Conservation (phyloP, 148 eudicot genomes). For the Arbutus unedo region DNA sequence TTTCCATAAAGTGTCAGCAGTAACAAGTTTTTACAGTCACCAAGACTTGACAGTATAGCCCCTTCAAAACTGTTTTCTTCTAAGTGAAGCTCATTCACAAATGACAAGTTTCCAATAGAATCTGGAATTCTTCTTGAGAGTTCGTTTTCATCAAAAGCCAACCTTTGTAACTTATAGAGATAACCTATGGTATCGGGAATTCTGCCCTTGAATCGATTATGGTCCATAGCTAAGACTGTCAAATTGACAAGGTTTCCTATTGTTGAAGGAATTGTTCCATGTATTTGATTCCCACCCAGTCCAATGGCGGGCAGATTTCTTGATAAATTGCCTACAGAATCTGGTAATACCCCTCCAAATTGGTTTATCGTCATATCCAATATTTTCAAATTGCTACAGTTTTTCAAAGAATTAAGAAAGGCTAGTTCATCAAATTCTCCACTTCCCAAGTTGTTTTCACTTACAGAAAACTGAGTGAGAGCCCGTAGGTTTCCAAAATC, state of each 20-base stretch:
- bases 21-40: slow-evolving; percentile 1
- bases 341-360: neutral
- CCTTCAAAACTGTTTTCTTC: neutral
- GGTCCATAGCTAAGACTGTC: neutral
- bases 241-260: slow-evolving; percentile 9
- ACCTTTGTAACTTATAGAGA: neutral
- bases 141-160: neutral
- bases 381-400: slow-evolving; percentile 7
- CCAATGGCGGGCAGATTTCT: neutral
- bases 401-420: slow-evolving; percentile 7
- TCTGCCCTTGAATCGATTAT: slow-evolving; percentile 4
- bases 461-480: neutral
- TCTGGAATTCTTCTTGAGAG: slow-evolving; percentile 12
- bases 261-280: slow-evolving; percentile 12
- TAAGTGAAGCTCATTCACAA: neutral
- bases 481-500: neutral
- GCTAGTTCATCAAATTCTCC: slow-evolving; percentile 10
- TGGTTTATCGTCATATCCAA: neutral
- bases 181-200: slow-evolving; percentile 5
- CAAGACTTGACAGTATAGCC: neutral
- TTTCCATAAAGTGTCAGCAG: slow-evolving; percentile 3
- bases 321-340: slow-evolving; percentile 15
- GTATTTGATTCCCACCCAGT: neutral
- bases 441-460: neutral
- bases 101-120: slow-evolving; percentile 16